phyloP scores from a whole-genome alignment of 2,329 filamentous ascomycete species.

The Fusarium chuoi region DNA sequence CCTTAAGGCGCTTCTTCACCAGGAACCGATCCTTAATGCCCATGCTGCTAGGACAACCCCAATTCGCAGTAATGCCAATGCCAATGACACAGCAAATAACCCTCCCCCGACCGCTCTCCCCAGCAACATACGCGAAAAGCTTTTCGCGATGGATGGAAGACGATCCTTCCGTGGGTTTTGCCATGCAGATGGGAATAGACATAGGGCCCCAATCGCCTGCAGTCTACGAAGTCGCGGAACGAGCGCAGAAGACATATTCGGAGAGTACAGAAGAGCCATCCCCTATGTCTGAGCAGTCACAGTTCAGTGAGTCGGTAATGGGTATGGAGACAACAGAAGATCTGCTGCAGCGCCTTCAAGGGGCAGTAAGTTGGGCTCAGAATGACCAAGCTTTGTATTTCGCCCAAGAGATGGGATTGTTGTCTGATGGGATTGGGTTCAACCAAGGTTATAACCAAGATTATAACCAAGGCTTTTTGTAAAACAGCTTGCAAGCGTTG shows the following conservation, averaged over 20 bases:
- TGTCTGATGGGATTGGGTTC: not conserved
- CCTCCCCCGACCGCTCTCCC: constrained; percentile 13
- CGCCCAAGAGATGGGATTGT: constrained; percentile 10
- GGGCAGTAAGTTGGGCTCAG: constrained; percentile 11
- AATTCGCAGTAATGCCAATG: not conserved
- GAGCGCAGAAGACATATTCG: not conserved
- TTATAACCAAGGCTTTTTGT: not conserved
- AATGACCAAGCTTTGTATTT: constrained; percentile 26
- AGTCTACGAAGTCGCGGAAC: not conserved
- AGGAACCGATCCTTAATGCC: constrained; percentile 10
- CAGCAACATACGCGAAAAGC: constrained; percentile 2
- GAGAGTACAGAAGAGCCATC: not conserved
- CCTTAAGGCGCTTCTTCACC: not conserved
- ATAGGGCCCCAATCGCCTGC: not conserved
- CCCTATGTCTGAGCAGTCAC: not conserved
- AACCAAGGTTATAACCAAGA: not conserved
- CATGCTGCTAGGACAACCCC: constrained; percentile 8
- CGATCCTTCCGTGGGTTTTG: constrained; percentile 25
- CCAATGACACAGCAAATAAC: not conserved
- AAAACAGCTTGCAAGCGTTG: not conserved
- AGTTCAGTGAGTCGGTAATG: not conserved
- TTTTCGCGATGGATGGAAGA: constrained; percentile 33
- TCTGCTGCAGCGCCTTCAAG: constrained; percentile 1
- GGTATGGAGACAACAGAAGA: not conserved
- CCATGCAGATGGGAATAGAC: constrained; percentile 31